A percentile compares a stretch with the other conserved stretches of the same genome.
Evolutionary conservation across 257 asterid genomes (phyloP).

Genomic region (Scutellaria minor): DNA sequence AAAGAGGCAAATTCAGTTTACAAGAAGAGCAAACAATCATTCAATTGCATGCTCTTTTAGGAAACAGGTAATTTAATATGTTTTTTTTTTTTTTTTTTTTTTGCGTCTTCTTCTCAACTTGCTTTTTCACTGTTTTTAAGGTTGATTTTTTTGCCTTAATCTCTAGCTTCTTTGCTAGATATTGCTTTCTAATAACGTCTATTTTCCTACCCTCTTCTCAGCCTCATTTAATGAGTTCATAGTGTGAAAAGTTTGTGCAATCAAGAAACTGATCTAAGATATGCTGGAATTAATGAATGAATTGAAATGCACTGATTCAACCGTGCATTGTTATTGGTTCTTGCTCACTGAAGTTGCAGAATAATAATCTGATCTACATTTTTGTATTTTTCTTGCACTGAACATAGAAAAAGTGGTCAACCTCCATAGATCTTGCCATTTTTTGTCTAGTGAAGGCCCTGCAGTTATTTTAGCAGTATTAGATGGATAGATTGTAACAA

Average conservation of each 20-base stretch:
- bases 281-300: too few relatives aligned
- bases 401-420: conserved; percentile 24
- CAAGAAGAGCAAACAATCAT: conserved; percentile 96
- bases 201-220: too few relatives aligned
- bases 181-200: too few relatives aligned
- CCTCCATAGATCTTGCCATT: not conserved
- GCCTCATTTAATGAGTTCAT: too few relatives aligned
- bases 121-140: conserved; percentile 1
- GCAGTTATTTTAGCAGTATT: too few relatives aligned
- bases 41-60: conserved; percentile 95
- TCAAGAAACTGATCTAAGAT: too few relatives aligned
- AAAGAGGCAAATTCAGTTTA: conserved; percentile 86
- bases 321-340: not conserved
- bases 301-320: not conserved
- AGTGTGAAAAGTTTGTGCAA: too few relatives aligned
- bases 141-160: not conserved
- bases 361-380: not conserved
- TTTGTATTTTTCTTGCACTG: conserved; percentile 15
- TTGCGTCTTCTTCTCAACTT: not conserved
- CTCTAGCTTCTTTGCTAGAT: not conserved
- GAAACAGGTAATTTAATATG: conserved; percentile 60
- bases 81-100: too few relatives aligned
- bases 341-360: not conserved
- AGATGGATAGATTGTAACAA: conserved; percentile 17
- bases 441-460: not conserved